phyloP scores from a whole-genome alignment of 495 filamentous ascomycete species.

The Aspergillus funiculosus region DNA sequence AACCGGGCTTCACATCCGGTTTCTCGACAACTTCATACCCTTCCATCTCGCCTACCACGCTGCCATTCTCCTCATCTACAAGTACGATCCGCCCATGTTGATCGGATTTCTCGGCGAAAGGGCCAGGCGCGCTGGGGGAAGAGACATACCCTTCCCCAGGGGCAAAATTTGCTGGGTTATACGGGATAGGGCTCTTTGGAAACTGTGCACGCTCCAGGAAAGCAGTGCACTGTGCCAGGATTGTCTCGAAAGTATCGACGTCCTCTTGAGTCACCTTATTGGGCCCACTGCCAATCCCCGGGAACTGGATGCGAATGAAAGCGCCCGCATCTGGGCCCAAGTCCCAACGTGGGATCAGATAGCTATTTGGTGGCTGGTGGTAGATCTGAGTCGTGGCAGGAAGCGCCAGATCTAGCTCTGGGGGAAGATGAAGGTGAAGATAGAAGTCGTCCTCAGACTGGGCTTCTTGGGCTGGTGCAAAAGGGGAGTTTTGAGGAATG shows the following conservation, averaged over 20 bases:
- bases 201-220: conserved; percentile 75
- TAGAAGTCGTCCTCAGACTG: conserved; percentile 85
- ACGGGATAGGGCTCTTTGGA: conserved; percentile 48
- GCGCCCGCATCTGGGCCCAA: conserved; percentile 78
- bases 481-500: conserved; percentile 53
- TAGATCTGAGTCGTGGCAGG: conserved; percentile 94
- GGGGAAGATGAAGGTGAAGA: conserved; percentile 84
- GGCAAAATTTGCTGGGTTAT: conserved; percentile 75
- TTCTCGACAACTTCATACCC: conserved; percentile 76
- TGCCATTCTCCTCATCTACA: conserved; percentile 91
- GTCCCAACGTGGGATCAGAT: conserved; percentile 91
- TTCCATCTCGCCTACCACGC: conserved; percentile 87
- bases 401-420: conserved; percentile 85
- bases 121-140: conserved; percentile 13
- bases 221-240: conserved; percentile 89
- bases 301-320: conserved; percentile 88
- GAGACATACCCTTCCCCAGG: conserved; percentile 71
- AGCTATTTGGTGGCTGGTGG: conserved; percentile 81
- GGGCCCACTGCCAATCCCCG: conserved; percentile 56
- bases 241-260: conserved; percentile 93
- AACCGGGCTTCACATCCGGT: conserved; percentile 66
- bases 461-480: conserved; percentile 28
- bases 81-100: conserved; percentile 62
- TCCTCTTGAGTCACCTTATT: conserved; percentile 77
- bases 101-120: conserved; percentile 1